Conservation (phyloP, 2,329 filamentous ascomycete genomes). For the Lanzia echinophila region DNA sequence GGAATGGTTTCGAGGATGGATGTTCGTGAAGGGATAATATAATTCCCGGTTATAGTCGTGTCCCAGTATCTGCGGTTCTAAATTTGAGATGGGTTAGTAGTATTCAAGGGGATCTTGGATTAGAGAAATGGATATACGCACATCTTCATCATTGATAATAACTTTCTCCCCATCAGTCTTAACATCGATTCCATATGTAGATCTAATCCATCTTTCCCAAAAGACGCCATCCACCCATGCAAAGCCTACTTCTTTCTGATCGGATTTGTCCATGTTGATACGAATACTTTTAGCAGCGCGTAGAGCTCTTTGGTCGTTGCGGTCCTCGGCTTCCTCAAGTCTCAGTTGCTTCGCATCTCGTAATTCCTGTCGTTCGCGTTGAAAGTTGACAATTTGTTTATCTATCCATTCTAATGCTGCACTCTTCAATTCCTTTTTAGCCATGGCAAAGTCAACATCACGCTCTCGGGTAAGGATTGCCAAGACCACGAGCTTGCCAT, state of each 20-base stretch:
- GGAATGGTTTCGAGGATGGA: conserved; percentile 37
- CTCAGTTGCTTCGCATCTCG: conserved; percentile 91
- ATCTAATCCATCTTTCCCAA: conserved; percentile 94
- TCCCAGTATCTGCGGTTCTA: conserved; percentile 96
- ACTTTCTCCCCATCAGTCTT: conserved; percentile 78
- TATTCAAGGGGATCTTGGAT: neutral
- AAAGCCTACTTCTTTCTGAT: conserved; percentile 85
- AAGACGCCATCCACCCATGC: conserved; percentile 97
- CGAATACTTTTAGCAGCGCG: conserved; percentile 83
- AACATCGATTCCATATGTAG: conserved; percentile 89
- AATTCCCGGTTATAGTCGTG: conserved; percentile 77
- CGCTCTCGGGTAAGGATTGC: conserved; percentile 78
- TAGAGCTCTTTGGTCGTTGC: conserved; percentile 80
- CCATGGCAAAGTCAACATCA: conserved; percentile 67
- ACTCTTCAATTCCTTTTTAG: conserved; percentile 87
- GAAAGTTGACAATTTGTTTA: conserved; percentile 85
- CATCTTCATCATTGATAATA: conserved; percentile 95
- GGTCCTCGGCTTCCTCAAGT: conserved; percentile 93
- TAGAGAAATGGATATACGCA: conserved; percentile 43
- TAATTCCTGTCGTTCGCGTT: conserved; percentile 86
- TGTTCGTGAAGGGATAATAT: conserved; percentile 74
- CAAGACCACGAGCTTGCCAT: conserved; percentile 88
- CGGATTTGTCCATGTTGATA: conserved; percentile 82
- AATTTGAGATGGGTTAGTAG: conserved; percentile 15
- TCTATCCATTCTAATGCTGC: conserved; percentile 98